Base-by-base conservation (phyloP, 495 filamentous ascomycete species). In the Corynascus novoguineensis region DNA sequence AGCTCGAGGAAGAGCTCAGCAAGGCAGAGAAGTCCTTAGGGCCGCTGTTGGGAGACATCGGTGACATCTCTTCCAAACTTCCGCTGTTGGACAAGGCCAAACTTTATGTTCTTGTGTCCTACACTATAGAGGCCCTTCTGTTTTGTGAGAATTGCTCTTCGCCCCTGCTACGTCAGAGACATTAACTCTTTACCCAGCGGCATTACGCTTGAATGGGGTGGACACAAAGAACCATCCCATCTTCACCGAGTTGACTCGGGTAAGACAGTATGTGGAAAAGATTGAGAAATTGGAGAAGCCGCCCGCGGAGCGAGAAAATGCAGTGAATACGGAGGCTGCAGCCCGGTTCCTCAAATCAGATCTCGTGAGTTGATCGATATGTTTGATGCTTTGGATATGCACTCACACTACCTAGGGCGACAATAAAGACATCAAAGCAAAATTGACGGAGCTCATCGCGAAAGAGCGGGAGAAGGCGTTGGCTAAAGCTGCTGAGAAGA, bases 61-160 rank as follows among this genome's bases (percentile, higher is more conserved):
- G 82, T 22, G 83, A 87, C 48, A 76, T 80, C 9, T 82, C 89
- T 6, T 83, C 80, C 54, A 93, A 89, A 68, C 75, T 98, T 31
- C 91, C 95, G 1, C 78, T 98, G 10, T 75, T 97, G 54, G 93
- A 98, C 76, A 93, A 89, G 70, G 92, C 93, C 19, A 95, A 96
- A 73, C 83, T 96, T 55, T 88, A 93, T 64, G 85, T 95, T 17
- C 70, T 93, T 29, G 74, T 83, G 44, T 85, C 89, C 0, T 97
- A 97, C 68, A 81, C 91, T 0, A 83, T 98, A 49, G 91, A 97
- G 60, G 95, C 90, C n/a, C 74, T 96, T 14, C 69, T 97, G 21
- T 97, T 95, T 71, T 92, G 89, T 95, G 71, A 56, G 83, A 19
- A 24, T 31, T 4, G 1, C 10, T 22, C 21, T 21, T 35, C 19